These are phyloP conservation scores for Alternaria solani DNA, from an alignment of 2,329 filamentous ascomycete genomes.

Conservation along the genomic window DNA sequence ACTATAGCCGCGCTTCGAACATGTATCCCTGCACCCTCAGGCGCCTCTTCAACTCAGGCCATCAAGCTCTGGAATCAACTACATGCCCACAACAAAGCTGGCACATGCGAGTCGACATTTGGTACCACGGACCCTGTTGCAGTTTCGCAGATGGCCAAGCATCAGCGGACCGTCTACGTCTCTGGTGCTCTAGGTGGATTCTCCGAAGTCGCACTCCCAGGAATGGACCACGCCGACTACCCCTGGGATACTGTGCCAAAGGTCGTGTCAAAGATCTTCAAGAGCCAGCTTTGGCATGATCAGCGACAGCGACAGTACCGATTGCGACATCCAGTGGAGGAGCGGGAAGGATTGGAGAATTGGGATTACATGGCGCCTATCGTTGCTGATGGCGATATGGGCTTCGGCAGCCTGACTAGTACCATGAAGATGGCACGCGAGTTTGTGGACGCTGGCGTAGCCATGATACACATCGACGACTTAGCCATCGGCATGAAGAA, in stretches of 20 bases:
- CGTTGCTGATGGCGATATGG: constrained; percentile 56
- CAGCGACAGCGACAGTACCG: constrained; percentile 53
- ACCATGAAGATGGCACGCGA: constrained; percentile 53
- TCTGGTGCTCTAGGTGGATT: constrained; percentile 54
- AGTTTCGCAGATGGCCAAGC: constrained; percentile 51
- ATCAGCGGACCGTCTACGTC: constrained; percentile 53
- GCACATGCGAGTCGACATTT: constrained; percentile 51
- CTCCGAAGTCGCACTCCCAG: constrained; percentile 49
- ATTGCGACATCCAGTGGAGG: constrained; percentile 39
- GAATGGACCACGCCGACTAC: constrained; percentile 56
- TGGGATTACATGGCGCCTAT: constrained; percentile 54
- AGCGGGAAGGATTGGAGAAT: constrained; percentile 47
- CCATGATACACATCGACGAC: constrained; percentile 57
- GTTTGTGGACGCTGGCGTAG: constrained; percentile 56
- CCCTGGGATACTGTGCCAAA: constrained; percentile 55
- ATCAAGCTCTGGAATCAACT: constrained; percentile 52
- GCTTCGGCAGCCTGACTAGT: constrained; percentile 52
- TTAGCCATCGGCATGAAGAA: constrained; percentile 56
- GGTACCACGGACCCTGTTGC: constrained; percentile 51
- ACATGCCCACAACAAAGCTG: constrained; percentile 44
- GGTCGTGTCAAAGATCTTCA: constrained; percentile 53
- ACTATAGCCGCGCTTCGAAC: constrained; percentile 48
- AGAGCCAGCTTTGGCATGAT: constrained; percentile 53
- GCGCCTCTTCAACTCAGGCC: constrained; percentile 45
- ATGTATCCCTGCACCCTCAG: constrained; percentile 34